Evolutionary conservation across 805 yeast genomes (phyloP), one percentile per base, ranked within the genome.

Genomic region (Kodamaea sagamina): DNA sequence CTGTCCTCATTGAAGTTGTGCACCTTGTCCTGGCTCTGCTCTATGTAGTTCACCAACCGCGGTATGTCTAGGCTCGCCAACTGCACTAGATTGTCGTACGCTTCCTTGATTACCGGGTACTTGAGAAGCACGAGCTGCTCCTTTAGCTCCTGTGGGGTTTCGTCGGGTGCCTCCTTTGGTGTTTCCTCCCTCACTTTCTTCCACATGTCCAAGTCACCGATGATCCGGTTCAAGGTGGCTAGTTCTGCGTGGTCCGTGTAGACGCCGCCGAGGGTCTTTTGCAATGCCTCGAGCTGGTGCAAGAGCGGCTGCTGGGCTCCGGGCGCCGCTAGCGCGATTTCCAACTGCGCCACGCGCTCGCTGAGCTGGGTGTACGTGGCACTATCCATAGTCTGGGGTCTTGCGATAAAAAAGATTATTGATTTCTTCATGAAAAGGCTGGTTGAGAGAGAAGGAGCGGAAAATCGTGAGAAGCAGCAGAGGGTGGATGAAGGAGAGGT

Each of bases 11-110:
- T 44, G 29, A 52, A 52, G 36, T 58, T 43, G 38, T 53, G 52
- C 3, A 32, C 41, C 26, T 52, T 55, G 13, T 51, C 52, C 34
- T 57, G 57, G 25, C 47, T 36, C 4, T 50, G 21, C 10, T 34
- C 48, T 8, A 49, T 46, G 37, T 47, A 52, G 43, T 61, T 59
- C 9, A 58, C 42, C 5, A 60, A 18, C 10, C 36, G 32, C 1
- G 58, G 52, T 10, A 55, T 36, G 19, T 62, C 63, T 47, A 64
- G 38, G 6, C 45, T 46, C 28, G 57, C 52, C 24, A 66, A 48
- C 36, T 58, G 55, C 27, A 44, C 35, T 13, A 60, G 47, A 31
- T 57, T 55, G 8, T 48, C 46, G 26, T 49, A 53, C 3, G 62
- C 60, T 22, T 52, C 50, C 25, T 49, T 46, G 12, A 66, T 50